A percentile compares a stretch with the other conserved stretches of the same genome.
These are phyloP conservation scores for Wakefieldia striispora DNA, from an alignment of 768 basidiomycete species.

Conservation along the genomic window DNA sequence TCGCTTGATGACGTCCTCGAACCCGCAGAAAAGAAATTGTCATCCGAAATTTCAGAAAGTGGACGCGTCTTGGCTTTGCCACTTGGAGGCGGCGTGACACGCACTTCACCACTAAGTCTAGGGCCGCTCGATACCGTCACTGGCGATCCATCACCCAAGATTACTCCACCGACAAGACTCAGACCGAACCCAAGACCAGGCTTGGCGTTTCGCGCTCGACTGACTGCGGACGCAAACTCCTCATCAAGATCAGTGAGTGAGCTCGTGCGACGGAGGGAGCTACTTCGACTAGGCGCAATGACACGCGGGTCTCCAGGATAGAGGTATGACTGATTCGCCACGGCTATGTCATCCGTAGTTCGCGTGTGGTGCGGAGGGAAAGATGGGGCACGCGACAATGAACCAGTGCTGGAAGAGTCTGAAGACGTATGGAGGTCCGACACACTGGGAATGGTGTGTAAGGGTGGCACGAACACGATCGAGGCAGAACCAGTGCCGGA, in stretches of 20 bases:
- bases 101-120: slow-evolving; percentile 40
- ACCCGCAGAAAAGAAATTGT: slow-evolving; percentile 46
- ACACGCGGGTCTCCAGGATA: slow-evolving; percentile 73
- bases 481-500: slow-evolving; percentile 59
- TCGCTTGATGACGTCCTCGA: slow-evolving; percentile 33
- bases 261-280: slow-evolving; percentile 59
- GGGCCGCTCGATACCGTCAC: slow-evolving; percentile 74
- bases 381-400: slow-evolving; percentile 44
- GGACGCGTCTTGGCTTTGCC: slow-evolving; percentile 30
- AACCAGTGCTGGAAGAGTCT: slow-evolving; percentile 37
- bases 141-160: slow-evolving; percentile 54
- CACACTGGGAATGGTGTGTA: slow-evolving; percentile 68
- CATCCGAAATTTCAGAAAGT: slow-evolving; percentile 38
- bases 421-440: slow-evolving; percentile 57
- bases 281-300: slow-evolving; percentile 65
- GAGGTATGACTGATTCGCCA: slow-evolving; percentile 61
- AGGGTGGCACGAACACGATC: slow-evolving; percentile 74
- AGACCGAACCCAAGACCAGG: slow-evolving; percentile 46
- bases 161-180: slow-evolving; percentile 38
- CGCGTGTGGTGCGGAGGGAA: slow-evolving; percentile 59
- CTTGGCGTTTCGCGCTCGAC: slow-evolving; percentile 39
- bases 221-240: slow-evolving; percentile 47
- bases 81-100: slow-evolving; percentile 46
- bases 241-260: slow-evolving; percentile 76
- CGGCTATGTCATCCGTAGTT: slow-evolving; percentile 72